These are phyloP conservation scores for Aureobasidium musti DNA, from an alignment of 2,329 filamentous ascomycete genomes.

Conservation along the genomic window DNA sequence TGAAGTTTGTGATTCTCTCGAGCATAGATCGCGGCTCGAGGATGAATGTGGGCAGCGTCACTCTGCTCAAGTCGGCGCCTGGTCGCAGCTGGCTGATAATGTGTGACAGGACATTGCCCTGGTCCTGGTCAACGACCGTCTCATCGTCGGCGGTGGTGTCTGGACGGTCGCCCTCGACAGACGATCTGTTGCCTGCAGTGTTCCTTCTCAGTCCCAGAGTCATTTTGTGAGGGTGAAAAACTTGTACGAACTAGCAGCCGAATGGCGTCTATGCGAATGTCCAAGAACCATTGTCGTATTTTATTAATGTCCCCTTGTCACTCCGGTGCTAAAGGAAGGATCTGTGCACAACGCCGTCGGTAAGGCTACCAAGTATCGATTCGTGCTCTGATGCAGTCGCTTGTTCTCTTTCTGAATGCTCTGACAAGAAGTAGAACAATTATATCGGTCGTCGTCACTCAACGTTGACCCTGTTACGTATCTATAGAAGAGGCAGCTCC, in stretches of 20 bases:
- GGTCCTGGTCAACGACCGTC: slow-evolving; percentile 81
- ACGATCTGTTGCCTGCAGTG: slow-evolving; percentile 45
- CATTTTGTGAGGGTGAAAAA: slow-evolving; percentile 18
- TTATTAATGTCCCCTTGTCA: slow-evolving; percentile 16
- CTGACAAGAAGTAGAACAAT: not conserved
- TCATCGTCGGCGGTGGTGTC: slow-evolving; percentile 56
- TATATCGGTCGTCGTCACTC: slow-evolving; percentile 13
- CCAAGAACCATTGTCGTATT: slow-evolving; percentile 49
- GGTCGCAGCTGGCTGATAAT: slow-evolving; percentile 97
- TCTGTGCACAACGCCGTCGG: slow-evolving; percentile 24
- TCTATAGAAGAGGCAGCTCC: slow-evolving; percentile 2
- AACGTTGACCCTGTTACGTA: slow-evolving; percentile 23
- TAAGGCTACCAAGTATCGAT: slow-evolving; percentile 10
- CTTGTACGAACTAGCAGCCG: slow-evolving; percentile 45
- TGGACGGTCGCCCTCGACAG: slow-evolving; percentile 46
- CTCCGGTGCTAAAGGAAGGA: not conserved
- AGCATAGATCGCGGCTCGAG: slow-evolving; percentile 97
- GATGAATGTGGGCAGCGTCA: slow-evolving; percentile 96
- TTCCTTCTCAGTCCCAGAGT: slow-evolving; percentile 12
- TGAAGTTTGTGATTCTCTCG: slow-evolving; percentile 99
- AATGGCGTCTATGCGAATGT: slow-evolving; percentile 52
- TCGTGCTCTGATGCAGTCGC: not conserved
- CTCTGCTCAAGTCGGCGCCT: slow-evolving; percentile 89
- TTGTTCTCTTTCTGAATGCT: not conserved
- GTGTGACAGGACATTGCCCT: slow-evolving; percentile 94